A percentile compares a stretch with the other conserved stretches of the same genome.
These are phyloP conservation scores for Astragalus membranaceus DNA, from an alignment of 306 rosid genomes.

Conservation along the genomic window DNA sequence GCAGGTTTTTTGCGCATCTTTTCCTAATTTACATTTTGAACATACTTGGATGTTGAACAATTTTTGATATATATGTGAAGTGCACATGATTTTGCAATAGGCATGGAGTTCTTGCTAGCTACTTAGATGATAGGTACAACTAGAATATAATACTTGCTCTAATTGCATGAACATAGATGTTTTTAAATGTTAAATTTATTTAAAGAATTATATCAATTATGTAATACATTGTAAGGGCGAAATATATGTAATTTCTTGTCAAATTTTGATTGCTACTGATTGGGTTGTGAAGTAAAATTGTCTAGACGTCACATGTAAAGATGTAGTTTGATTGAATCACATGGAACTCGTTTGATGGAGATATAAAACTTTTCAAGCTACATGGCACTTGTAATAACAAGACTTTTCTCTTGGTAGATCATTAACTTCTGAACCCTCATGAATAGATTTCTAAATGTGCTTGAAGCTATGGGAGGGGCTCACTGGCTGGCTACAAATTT, in stretches of 20 bases:
- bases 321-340: conserved; percentile 6
- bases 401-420: not conserved
- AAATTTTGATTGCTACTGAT: not conserved
- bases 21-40: conserved; percentile 14
- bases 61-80: conserved; percentile 10
- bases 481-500: conserved; percentile 65
- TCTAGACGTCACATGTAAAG: not conserved
- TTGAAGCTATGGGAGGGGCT: conserved; percentile 77
- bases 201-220: conserved; percentile 12
- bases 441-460: conserved; percentile 68
- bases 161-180: not conserved
- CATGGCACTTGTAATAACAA: conserved; percentile 6
- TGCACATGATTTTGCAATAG: not conserved
- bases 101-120: conserved; percentile 9
- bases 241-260: not conserved
- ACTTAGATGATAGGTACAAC: not conserved
- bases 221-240: not conserved
- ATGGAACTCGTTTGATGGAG: conserved; percentile 7
- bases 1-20: conserved; percentile 55
- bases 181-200: conserved; percentile 6
- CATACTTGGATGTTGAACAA: not conserved
- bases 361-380: conserved; percentile 7
- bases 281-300: not conserved
- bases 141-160: conserved; percentile 11
- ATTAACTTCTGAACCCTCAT: conserved; percentile 22